Evolutionary conservation across 176 grass and related monocot species (phyloP).

Genomic region (Zizania latifolia): DNA sequence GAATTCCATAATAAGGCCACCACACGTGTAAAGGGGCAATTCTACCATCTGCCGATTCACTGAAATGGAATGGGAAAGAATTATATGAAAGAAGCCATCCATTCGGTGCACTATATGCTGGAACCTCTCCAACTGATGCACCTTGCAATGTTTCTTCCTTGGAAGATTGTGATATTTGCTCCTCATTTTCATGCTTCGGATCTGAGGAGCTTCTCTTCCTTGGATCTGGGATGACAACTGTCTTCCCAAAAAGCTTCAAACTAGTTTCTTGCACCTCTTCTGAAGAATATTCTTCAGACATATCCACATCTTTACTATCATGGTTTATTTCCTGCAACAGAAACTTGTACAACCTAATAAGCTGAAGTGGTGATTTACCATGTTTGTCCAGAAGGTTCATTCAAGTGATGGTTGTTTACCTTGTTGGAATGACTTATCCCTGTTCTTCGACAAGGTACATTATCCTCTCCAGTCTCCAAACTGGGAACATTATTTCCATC

Average conservation of each 20-base stretch:
- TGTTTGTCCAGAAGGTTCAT: background rate
- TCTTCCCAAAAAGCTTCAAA: slow-evolving; percentile 86
- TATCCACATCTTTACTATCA: slow-evolving; percentile 14
- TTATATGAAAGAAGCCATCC: slow-evolving; percentile 18
- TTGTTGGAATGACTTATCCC: slow-evolving; percentile 8
- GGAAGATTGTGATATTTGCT: background rate
- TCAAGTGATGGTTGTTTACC: slow-evolving; percentile 25
- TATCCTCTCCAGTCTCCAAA: background rate
- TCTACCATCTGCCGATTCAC: slow-evolving; percentile 11
- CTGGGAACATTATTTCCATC: slow-evolving; percentile 21
- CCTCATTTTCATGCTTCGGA: background rate
- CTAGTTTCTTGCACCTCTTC: slow-evolving; percentile 49
- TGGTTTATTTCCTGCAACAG: slow-evolving; percentile 33
- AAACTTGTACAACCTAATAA: background rate
- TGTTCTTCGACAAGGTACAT: background rate
- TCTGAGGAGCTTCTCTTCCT: slow-evolving; percentile 32
- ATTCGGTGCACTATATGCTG: slow-evolving; percentile 19
- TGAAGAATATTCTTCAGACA: slow-evolving; percentile 44
- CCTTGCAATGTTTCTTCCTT: background rate
- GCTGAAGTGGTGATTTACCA: background rate
- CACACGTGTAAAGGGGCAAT: slow-evolving; percentile 31
- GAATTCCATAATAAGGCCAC: slow-evolving; percentile 38
- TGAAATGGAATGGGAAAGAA: slow-evolving; percentile 6
- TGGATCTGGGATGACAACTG: slow-evolving; percentile 49
- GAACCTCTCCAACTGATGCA: background rate